Base-by-base conservation (phyloP, 2,329 filamentous ascomycete genomes). In the Cadophora malorum region DNA sequence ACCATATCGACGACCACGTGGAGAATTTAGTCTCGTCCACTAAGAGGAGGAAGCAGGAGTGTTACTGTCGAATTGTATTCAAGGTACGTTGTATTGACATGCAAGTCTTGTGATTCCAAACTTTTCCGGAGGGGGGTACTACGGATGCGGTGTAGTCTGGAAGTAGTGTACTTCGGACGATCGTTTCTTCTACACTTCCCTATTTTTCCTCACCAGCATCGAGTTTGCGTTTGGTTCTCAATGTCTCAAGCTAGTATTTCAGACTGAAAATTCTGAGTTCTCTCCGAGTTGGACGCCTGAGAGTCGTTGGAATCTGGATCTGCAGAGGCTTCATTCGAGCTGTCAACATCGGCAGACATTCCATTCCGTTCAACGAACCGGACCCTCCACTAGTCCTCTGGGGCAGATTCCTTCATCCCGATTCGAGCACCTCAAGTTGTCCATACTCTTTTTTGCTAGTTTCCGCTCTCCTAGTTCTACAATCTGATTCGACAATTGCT, bases 351-450 rank as follows among this genome's bases (percentile, higher is more conserved):
- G 33, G 56, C 56, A 41, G 56, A 21, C 21, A n/a, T 45, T 41
- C 35, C 21, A n/a, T 45, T 41, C 33, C 56, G 33, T 59, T 59
- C 56, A 59, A 10, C 35, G 12, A 9, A 59, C 16, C 33, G 56
- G 56, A 23, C 56, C 35, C 35, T 41, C 12, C 33, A 59, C 56
- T 59, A 59, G 56, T 21, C 25, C 25, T 45, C 33, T 59, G 56
- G 56, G n/a, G n/a, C 56, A 21, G 33, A 31, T 25, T 21, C 21
- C 21, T 59, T 21, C 35, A 25, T 59, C 56, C 56, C 56, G 35
- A 59, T 59, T 59, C 56, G 56, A 59, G 56, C 21, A 59, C 8
- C 21, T 31, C 14, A 16, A 41, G 10, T 14, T 12, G 14, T 25
- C 56, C 56, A 59, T 38, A 25, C 35, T 41, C 56, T 25, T 41